phyloP scores from a whole-genome alignment of 2,329 filamentous ascomycete species.

The Camillea tinctor region DNA sequence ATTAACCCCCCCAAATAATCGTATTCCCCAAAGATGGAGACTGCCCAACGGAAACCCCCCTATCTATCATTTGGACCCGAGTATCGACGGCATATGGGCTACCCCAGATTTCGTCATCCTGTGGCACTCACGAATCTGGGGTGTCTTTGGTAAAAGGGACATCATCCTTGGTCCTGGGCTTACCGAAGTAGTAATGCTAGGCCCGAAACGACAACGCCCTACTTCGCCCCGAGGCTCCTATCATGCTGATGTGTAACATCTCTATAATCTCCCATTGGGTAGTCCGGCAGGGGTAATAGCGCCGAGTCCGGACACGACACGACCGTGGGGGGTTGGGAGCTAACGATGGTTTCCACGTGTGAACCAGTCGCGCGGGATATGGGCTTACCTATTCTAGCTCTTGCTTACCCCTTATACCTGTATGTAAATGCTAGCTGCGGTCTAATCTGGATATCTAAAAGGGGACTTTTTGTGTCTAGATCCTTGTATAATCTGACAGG shows the following conservation, averaged over 20 bases:
- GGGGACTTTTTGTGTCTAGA: background rate
- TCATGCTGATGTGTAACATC: background rate
- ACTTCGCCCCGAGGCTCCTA: background rate
- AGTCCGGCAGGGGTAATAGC: background rate
- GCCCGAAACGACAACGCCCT: background rate
- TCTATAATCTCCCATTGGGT: background rate
- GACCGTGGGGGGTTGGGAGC: background rate
- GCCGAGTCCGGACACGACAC: background rate
- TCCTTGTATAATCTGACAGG: background rate
- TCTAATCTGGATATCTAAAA: background rate
- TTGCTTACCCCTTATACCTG: background rate
- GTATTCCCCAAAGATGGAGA: background rate
- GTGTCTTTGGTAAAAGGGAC: background rate
- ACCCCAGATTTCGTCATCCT: conserved; percentile 1
- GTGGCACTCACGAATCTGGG: background rate
- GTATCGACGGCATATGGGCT: background rate
- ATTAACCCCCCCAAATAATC: background rate
- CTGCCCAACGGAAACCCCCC: background rate
- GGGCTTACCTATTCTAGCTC: background rate
- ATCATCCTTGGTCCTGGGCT: background rate
- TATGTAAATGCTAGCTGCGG: background rate
- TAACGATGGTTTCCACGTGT: background rate
- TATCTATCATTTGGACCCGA: background rate
- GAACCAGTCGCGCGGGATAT: background rate
- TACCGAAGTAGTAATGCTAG: background rate